These are phyloP conservation scores for Cladosporium sp. DNA, from an alignment of 2,329 filamentous ascomycete genomes.

Conservation along the genomic window DNA sequence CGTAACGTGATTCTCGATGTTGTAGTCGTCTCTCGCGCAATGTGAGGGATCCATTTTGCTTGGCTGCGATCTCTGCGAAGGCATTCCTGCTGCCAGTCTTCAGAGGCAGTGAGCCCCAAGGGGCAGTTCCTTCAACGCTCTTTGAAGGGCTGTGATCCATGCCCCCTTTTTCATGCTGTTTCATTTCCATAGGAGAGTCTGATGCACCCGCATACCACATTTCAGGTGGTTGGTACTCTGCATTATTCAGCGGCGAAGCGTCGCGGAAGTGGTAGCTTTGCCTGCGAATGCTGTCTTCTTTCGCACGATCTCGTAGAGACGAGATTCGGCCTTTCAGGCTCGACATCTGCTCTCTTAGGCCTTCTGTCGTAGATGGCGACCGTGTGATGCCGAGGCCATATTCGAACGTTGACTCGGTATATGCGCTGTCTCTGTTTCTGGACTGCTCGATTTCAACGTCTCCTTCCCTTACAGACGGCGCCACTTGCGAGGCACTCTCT, in stretches of 20 bases:
- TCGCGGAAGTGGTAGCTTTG: conserved; percentile 67
- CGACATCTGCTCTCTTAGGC: conserved; percentile 77
- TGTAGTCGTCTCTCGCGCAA: conserved; percentile 22
- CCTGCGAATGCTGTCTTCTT: conserved; percentile 72
- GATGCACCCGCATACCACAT: conserved; percentile 22
- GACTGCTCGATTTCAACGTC: too few relatives aligned
- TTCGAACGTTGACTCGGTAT: not conserved
- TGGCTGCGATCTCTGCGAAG: conserved; percentile 22
- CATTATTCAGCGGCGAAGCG: conserved; percentile 69
- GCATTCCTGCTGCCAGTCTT: conserved; percentile 23
- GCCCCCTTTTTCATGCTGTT: not conserved
- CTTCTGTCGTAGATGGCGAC: conserved; percentile 66
- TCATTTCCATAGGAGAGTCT: not conserved
- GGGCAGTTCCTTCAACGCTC: not conserved
- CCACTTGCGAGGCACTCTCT: conserved; percentile 24
- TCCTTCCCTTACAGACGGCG: not conserved
- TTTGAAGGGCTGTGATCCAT: not conserved
- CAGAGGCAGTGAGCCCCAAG: conserved; percentile 3
- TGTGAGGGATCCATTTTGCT: not conserved
- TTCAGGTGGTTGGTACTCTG: conserved; percentile 43
- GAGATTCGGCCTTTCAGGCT: conserved; percentile 83
- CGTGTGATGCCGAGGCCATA: conserved; percentile 48
- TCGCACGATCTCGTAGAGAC: conserved; percentile 68
- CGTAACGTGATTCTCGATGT: not conserved
- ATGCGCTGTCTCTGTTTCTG: not conserved